phyloP scores from a whole-genome alignment of 805 yeast species.

The Candida nitratophila region DNA sequence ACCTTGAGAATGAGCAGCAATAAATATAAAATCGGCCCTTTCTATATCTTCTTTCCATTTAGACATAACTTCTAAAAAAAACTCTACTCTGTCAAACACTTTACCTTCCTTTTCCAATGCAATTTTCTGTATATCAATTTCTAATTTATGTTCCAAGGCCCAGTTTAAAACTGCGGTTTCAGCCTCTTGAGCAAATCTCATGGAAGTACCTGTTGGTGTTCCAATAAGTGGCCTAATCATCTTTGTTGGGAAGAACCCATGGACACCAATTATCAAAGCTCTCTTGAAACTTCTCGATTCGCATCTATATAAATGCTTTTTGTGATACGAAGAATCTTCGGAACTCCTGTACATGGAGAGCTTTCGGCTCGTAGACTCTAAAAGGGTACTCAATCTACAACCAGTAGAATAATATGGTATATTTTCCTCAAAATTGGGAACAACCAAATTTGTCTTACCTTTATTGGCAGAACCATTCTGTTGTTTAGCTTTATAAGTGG shows the following conservation, averaged over 20 bases:
- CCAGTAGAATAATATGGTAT: constrained; percentile 15
- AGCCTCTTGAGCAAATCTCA: constrained; percentile 85
- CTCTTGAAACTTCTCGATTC: constrained; percentile 32
- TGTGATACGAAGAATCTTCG: constrained; percentile 1
- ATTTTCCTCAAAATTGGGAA: constrained; percentile 20
- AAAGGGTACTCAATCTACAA: neutral
- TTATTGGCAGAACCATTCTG: neutral
- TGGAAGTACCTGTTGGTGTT: constrained; percentile 94
- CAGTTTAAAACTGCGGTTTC: constrained; percentile 69
- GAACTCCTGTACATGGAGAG: neutral
- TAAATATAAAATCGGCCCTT: constrained; percentile 75
- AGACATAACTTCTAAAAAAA: constrained; percentile 62
- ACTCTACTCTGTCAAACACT: constrained; percentile 77
- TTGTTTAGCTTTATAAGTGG: too few relatives aligned
- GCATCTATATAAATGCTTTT: constrained; percentile 12
- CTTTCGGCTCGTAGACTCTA: neutral
- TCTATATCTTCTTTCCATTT: constrained; percentile 46
- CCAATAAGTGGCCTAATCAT: constrained; percentile 84
- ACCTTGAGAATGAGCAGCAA: constrained; percentile 96
- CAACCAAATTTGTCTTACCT: constrained; percentile 17
- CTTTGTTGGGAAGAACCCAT: constrained; percentile 90
- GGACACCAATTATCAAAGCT: constrained; percentile 84
- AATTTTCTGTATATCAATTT: constrained; percentile 69
- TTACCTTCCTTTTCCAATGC: constrained; percentile 94
- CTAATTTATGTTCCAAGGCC: constrained; percentile 40